Conservation (phyloP, 139 green algal genomes). For the Raphidocelis subcapitata region DNA sequence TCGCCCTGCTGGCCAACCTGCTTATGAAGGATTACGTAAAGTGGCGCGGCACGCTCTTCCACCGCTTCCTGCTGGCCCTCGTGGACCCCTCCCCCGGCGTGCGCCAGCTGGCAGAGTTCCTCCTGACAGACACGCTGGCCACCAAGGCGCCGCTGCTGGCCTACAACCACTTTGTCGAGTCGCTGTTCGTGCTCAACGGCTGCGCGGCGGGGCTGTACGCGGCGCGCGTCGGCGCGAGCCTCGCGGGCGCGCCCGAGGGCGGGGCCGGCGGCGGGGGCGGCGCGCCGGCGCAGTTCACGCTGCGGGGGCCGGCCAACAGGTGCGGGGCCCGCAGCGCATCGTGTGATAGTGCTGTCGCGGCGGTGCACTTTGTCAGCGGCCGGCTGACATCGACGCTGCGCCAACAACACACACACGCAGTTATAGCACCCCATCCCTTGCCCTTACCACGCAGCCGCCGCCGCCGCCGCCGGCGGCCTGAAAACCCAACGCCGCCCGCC, state of each 20-base stretch:
- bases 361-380: no score
- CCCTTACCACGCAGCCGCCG: conserved; percentile 1
- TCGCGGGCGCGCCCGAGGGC: no score
- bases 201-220: conserved; percentile 49
- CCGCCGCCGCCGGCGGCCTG: conserved; percentile 5
- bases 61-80: conserved; percentile 76
- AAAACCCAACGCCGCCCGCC: background rate
- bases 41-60: conserved; percentile 85
- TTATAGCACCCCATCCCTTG: no score
- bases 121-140: conserved; percentile 53
- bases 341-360: no score
- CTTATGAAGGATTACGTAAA: conserved; percentile 88
- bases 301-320: conserved; percentile 31
- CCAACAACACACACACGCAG: no score
- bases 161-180: conserved; percentile 94
- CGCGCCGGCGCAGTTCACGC: conserved; percentile 25
- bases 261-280: conserved; percentile 10
- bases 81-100: conserved; percentile 68
- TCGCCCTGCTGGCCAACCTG: conserved; percentile 71
- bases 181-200: conserved; percentile 84
- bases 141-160: conserved; percentile 78
- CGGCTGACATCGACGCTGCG: no score
- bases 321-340: no score
- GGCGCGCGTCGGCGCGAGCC: conserved; percentile 24
- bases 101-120: conserved; percentile 51